phyloP scores from a whole-genome alignment of 2,329 filamentous ascomycete species.

The Bertia moriformis region DNA sequence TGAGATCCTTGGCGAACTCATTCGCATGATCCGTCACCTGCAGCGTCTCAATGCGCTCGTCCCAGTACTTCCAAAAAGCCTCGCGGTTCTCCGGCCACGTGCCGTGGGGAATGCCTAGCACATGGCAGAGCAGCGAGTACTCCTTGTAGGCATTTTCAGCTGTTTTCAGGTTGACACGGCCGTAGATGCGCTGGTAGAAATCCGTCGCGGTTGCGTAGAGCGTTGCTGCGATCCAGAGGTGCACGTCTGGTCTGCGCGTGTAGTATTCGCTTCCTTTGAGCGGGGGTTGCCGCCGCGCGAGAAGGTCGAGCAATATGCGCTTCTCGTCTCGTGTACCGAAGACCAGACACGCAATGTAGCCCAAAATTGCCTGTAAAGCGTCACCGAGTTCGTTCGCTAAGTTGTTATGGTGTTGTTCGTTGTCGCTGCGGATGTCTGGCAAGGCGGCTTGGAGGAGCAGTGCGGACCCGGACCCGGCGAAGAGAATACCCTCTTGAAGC shows the following conservation, averaged over 20 bases:
- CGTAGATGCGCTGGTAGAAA: slow-evolving; percentile 19
- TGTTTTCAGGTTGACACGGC: slow-evolving; percentile 10
- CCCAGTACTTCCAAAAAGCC: slow-evolving; percentile 14
- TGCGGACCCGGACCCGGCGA: slow-evolving; percentile 18
- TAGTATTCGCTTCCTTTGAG: slow-evolving; percentile 11
- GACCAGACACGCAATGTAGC: slow-evolving; percentile 21
- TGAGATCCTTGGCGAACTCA: slow-evolving; percentile 9
- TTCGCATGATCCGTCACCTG: slow-evolving; percentile 13
- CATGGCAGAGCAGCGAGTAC: slow-evolving; percentile 13
- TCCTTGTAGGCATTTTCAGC: slow-evolving; percentile 13
- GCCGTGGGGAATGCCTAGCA: slow-evolving; percentile 12
- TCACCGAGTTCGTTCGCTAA: slow-evolving; percentile 18
- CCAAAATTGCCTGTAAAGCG: slow-evolving; percentile 20
- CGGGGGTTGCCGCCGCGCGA: slow-evolving; percentile 15
- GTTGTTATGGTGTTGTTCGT: slow-evolving; percentile 16
- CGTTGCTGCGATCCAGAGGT: slow-evolving; percentile 23
- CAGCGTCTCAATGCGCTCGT: slow-evolving; percentile 10
- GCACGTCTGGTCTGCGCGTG: slow-evolving; percentile 19
- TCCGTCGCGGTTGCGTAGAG: slow-evolving; percentile 18
- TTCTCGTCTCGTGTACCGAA: slow-evolving; percentile 17
- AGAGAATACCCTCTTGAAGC: slow-evolving; percentile 16
- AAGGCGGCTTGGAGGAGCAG: slow-evolving; percentile 24
- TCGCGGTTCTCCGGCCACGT: slow-evolving; percentile 11
- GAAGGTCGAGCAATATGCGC: slow-evolving; percentile 16
- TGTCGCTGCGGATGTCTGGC: slow-evolving; percentile 19